These are phyloP conservation scores for Chaetomium olivaceum DNA, from an alignment of 2,329 filamentous ascomycete genomes.

Conservation along the genomic window DNA sequence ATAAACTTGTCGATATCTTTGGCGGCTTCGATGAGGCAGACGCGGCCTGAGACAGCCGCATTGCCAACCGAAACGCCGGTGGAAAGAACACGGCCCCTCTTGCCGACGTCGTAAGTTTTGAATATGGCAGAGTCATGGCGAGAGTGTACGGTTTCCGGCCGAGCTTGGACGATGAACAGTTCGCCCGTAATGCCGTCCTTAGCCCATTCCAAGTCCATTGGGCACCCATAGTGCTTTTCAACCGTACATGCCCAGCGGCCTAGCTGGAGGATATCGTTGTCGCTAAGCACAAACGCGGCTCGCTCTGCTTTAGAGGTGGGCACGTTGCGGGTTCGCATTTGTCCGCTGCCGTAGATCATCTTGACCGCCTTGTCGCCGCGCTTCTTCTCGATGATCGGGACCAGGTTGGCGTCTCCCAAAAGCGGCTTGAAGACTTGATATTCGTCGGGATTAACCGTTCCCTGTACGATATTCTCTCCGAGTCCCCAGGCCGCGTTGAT, in stretches of 20 bases:
- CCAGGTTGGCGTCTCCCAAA: conserved; percentile 31
- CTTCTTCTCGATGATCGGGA: conserved; percentile 41
- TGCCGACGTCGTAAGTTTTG: conserved; percentile 38
- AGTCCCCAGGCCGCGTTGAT: conserved; percentile 43
- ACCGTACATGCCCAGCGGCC: conserved; percentile 41
- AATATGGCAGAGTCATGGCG: conserved; percentile 36
- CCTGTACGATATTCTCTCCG: conserved; percentile 43
- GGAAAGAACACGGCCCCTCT: conserved; percentile 35
- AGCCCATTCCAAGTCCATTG: conserved; percentile 45
- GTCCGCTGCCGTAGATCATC: conserved; percentile 39
- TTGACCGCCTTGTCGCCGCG: conserved; percentile 40
- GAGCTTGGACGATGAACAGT: conserved; percentile 42
- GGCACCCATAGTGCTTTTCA: conserved; percentile 40
- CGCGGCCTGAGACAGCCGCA: conserved; percentile 37
- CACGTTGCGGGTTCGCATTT: conserved; percentile 39
- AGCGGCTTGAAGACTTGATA: conserved; percentile 44
- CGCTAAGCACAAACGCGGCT: conserved; percentile 37
- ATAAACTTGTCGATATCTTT: conserved; percentile 39
- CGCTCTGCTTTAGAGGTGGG: conserved; percentile 42
- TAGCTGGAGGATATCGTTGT: conserved; percentile 41
- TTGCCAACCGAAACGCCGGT: conserved; percentile 40
- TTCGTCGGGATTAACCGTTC: conserved; percentile 42
- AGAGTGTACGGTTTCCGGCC: conserved; percentile 43
- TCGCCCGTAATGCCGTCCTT: conserved; percentile 37
- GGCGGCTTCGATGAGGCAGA: conserved; percentile 39